phyloP scores from a whole-genome alignment of 805 yeast species.

The Myxozyma neotropica region DNA sequence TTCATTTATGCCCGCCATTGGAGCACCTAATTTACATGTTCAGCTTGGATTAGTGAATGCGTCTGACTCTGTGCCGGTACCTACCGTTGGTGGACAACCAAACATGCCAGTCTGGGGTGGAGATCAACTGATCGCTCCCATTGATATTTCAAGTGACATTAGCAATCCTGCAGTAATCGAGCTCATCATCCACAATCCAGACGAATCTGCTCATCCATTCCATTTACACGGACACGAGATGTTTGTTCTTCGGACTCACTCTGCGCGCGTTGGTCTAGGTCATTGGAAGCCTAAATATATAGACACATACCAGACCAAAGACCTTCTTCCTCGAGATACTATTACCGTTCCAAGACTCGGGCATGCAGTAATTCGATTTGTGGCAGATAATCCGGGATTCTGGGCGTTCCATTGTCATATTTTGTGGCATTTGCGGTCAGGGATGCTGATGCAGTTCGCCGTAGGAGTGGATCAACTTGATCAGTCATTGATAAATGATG shows the following conservation, averaged over 20 bases:
- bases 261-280: conserved; percentile 17
- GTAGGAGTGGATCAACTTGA: conserved; percentile 49
- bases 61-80: conserved; percentile 38
- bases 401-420: conserved; percentile 99
- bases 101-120: conserved; percentile 68
- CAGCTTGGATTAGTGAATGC: conserved; percentile 35
- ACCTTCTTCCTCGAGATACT: conserved; percentile 83
- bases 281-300: conserved; percentile 15
- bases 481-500: conserved; percentile 46
- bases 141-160: conserved; percentile 45
- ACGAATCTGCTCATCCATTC: conserved; percentile 79
- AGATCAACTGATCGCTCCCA: conserved; percentile 59
- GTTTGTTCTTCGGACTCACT: conserved; percentile 60
- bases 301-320: conserved; percentile 53
- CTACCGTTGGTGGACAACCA: conserved; percentile 59
- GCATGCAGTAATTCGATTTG: conserved; percentile 80
- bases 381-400: conserved; percentile 94
- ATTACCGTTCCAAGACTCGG: conserved; percentile 79
- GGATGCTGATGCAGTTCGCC: conserved; percentile 73
- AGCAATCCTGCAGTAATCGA: conserved; percentile 64
- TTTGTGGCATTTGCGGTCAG: conserved; percentile 97
- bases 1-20: conserved; percentile 36
- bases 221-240: conserved; percentile 75
- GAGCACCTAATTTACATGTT: conserved; percentile 39
- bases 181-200: conserved; percentile 74